phyloP scores from a whole-genome alignment of 2,329 filamentous ascomycete species.

The Aspergillus intermedius region DNA sequence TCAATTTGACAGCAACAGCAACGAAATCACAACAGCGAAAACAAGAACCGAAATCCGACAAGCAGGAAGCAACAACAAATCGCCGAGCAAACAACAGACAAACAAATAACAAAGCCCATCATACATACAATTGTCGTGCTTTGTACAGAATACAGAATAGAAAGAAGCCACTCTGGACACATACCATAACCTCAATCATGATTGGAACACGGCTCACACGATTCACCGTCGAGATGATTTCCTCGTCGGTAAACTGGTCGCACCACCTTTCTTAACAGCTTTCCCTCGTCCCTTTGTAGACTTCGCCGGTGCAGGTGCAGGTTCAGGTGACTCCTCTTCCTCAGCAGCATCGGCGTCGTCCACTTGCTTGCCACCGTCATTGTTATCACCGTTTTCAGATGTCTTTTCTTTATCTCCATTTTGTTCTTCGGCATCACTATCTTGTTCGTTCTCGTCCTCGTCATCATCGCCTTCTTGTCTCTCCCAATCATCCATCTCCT shows the following conservation, averaged over 20 bases:
- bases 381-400: slow-evolving; percentile 4
- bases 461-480: slow-evolving; percentile 16
- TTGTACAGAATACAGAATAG: neutral
- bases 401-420: slow-evolving; percentile 10
- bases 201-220: neutral
- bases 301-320: neutral
- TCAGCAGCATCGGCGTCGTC: slow-evolving; percentile 7
- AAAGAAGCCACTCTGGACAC: slow-evolving; percentile 1
- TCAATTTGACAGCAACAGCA: slow-evolving; percentile 2
- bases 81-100: neutral
- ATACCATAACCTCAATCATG: neutral
- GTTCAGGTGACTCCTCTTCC: slow-evolving; percentile 2
- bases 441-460: slow-evolving; percentile 11
- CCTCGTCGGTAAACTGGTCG: slow-evolving; percentile 12
- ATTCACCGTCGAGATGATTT: slow-evolving; percentile 11
- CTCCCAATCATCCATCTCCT: slow-evolving; percentile 36
- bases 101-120: neutral
- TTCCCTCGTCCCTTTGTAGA: neutral
- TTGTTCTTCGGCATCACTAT: slow-evolving; percentile 12
- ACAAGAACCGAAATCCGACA: neutral
- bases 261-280: neutral
- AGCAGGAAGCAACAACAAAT: neutral
- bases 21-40: neutral
- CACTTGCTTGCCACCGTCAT: slow-evolving; percentile 21
- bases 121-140: neutral